These are phyloP conservation scores for Podila horticola DNA, from an alignment of 192 early-diverging fungal genomes.

Conservation along the genomic window DNA sequence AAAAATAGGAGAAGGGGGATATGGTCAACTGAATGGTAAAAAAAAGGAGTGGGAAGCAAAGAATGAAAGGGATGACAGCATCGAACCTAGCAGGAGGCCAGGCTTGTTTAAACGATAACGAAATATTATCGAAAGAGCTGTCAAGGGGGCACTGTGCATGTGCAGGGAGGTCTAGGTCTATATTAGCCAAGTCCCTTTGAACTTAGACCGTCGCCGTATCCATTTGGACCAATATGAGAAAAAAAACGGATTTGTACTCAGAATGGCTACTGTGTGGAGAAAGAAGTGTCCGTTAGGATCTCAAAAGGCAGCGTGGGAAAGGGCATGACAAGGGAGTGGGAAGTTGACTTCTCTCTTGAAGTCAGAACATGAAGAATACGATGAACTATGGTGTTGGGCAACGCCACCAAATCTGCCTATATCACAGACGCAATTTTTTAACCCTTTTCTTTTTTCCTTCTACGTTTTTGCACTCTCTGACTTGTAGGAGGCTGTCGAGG, in stretches of 20 bases:
- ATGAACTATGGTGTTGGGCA: too few species aligned
- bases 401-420: too few species aligned
- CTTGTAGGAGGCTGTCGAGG: slow-evolving; percentile 47
- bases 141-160: neutral
- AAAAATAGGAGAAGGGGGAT: slow-evolving; percentile 44
- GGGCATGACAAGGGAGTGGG: slow-evolving; percentile 31
- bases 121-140: neutral
- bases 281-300: neutral
- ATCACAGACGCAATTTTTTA: neutral
- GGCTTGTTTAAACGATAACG: neutral
- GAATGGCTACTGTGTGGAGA: neutral
- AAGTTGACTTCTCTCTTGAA: neutral
- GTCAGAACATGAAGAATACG: neutral
- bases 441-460: neutral
- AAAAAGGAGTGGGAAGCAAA: slow-evolving; percentile 50
- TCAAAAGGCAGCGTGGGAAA: neutral
- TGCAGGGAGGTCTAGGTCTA: neutral
- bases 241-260: too few species aligned
- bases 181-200: neutral
- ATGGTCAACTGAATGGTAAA: slow-evolving; percentile 22
- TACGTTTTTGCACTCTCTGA: neutral
- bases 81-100: slow-evolving; percentile 3
- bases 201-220: neutral
- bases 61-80: slow-evolving; percentile 9
- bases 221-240: neutral